phyloP scores from a whole-genome alignment of 2,329 filamentous ascomycete genomes.

The Stagonosporopsis tanaceti region DNA sequence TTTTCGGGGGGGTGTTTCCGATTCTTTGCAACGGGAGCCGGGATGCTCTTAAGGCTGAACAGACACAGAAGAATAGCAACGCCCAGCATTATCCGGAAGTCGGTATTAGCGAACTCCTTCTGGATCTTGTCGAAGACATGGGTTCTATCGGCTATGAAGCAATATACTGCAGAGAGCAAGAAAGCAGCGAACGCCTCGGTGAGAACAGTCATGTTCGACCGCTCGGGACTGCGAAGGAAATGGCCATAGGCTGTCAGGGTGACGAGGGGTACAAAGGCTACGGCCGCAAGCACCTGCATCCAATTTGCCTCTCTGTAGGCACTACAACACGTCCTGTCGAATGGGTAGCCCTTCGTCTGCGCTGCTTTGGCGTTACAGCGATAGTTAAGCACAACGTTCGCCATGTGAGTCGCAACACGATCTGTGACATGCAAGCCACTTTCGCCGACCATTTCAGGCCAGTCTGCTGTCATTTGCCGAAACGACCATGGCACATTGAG shows the following conservation, averaged over 20 bases:
- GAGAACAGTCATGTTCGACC: neutral
- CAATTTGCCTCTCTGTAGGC: conserved; percentile 51
- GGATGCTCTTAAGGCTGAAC: conserved; percentile 37
- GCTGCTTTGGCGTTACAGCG: conserved; percentile 61
- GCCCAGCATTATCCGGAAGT: conserved; percentile 46
- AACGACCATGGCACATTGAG: conserved; percentile 61
- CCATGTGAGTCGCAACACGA: conserved; percentile 57
- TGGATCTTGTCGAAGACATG: conserved; percentile 62
- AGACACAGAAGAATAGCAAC: conserved; percentile 40
- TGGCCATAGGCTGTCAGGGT: conserved; percentile 3
- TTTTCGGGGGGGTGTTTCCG: conserved; percentile 23
- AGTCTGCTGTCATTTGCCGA: conserved; percentile 56
- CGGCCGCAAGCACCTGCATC: conserved; percentile 47
- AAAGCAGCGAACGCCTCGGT: conserved; percentile 10
- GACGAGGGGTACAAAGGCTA: conserved; percentile 40
- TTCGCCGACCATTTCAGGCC: conserved; percentile 52
- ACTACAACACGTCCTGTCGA: conserved; percentile 63
- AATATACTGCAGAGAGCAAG: conserved; percentile 47
- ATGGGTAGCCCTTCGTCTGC: conserved; percentile 51
- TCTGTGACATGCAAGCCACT: conserved; percentile 61
- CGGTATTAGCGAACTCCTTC: conserved; percentile 53
- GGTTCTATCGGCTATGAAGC: conserved; percentile 64
- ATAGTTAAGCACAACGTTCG: conserved; percentile 63
- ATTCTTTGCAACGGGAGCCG: conserved; percentile 4
- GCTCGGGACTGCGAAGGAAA: neutral